Evolutionary conservation across 176 grass and related monocot genomes (phyloP), one percentile per base, ranked within the genome.

Genomic region (Bonia amplexicaulis): DNA sequence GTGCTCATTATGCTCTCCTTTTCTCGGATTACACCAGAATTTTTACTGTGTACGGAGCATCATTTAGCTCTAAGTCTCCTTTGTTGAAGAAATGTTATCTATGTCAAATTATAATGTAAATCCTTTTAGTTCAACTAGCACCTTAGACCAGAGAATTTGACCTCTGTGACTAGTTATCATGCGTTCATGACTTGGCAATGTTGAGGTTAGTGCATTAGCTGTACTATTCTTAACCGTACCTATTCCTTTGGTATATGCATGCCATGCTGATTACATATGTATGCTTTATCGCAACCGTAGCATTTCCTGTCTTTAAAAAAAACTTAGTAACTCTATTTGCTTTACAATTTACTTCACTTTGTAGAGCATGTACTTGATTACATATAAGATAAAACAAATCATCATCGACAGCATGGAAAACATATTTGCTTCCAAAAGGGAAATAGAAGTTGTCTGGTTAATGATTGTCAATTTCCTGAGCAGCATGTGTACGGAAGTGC

Each of bases 401-500:
- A 3, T 48, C 54, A 44, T 84, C 5, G 51, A 53, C 29, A n/a
- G 16, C 4, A 0, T 74, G 46, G 47, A 13, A 31, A 62, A 54
- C 64, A 58, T 51, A 62, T 12, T 20, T 25, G 10, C 69, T 81
- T 82, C 26, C 20, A n/a, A 70, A 76, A 89, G 49, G 57, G 55
- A 80, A 86, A 66, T 54, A 54, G 19, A 81, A 82, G 40, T 35
- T 86, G 35, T 62, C 22, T 72, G 22, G 77, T 65, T 65, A 59
- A 53, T 27, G 45, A 39, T 37, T 65, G 12, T 14, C 45, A 48
- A 74, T 58, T 63, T 84, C 58, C 37, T 85, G 41, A 39, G 52
- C 61, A 4, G 4, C 73, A 75, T 22, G 85, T 35, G 48, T 61
- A 33, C n/a, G 40, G 48, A 85, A 70, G 44, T n/a, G n/a, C 49